Conservation (phyloP, 1,284 basidiomycete species). For the Phylloporus sp. region DNA sequence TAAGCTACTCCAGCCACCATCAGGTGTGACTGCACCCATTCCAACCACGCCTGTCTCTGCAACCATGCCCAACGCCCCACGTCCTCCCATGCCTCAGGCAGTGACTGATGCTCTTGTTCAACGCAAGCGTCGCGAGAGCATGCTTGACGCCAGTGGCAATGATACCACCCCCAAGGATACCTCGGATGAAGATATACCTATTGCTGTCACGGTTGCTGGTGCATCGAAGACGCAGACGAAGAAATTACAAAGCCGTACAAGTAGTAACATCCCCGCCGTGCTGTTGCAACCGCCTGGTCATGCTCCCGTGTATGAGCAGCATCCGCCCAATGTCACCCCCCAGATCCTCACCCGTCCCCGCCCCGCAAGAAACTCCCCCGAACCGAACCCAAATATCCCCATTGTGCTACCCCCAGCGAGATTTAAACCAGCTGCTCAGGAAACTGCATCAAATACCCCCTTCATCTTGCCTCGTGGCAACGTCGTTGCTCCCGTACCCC, state of each 20-base stretch:
- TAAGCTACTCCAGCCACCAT: slow-evolving; percentile 82
- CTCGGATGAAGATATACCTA: slow-evolving; percentile 60
- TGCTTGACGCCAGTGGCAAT: slow-evolving; percentile 48
- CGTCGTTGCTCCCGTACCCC: slow-evolving; percentile 56
- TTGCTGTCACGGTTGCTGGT: slow-evolving; percentile 48
- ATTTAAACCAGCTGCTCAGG: slow-evolving; percentile 26
- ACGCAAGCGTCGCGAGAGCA: slow-evolving; percentile 72
- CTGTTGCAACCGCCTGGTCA: slow-evolving; percentile 71
- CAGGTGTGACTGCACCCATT: slow-evolving; percentile 78
- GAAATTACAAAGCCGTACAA: slow-evolving; percentile 47
- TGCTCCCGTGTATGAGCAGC: slow-evolving; percentile 37
- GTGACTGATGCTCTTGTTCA: slow-evolving; percentile 75
- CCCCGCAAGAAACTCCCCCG: slow-evolving; percentile 36
- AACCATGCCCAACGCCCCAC: slow-evolving; percentile 42
- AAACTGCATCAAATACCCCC: slow-evolving; percentile 31
- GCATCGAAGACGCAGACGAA: slow-evolving; percentile 37
- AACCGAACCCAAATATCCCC: slow-evolving; percentile 38
- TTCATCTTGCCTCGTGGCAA: slow-evolving; percentile 42
- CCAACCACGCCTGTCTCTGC: slow-evolving; percentile 60
- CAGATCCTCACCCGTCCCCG: slow-evolving; percentile 74
- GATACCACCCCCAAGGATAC: slow-evolving; percentile 47
- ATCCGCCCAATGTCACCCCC: slow-evolving; percentile 41
- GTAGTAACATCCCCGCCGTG: slow-evolving; percentile 49
- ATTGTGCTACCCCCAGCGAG: slow-evolving; percentile 41
- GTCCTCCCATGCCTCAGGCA: slow-evolving; percentile 68